Percentiles rank a stretch among this genome's conserved stretches.
phyloP scores from a whole-genome alignment of 2,329 filamentous ascomycete species.

The Cordyceps cateniannulata region DNA sequence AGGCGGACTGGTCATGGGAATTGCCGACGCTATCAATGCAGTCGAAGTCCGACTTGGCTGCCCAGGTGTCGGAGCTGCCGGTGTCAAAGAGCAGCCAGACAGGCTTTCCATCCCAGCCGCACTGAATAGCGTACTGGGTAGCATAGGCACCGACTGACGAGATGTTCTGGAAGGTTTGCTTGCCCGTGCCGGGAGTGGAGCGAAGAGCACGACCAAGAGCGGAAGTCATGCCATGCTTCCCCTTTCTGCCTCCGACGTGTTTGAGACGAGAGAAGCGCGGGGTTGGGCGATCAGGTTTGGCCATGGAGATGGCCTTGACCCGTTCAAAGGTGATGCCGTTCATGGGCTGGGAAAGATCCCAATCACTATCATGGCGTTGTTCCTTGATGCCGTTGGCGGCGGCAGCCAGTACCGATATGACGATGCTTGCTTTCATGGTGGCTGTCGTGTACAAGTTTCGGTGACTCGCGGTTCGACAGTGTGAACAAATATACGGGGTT shows the following conservation, averaged over 20 bases:
- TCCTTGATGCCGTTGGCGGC: not conserved
- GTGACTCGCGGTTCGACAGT: not conserved
- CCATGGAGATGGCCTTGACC: conserved; percentile 22
- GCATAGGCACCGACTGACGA: conserved; percentile 31
- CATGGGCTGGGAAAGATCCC: conserved; percentile 30
- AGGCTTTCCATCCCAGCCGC: conserved; percentile 31
- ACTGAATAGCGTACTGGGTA: conserved; percentile 37
- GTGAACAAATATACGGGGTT: not conserved
- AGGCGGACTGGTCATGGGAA: conserved; percentile 25
- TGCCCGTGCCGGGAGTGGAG: conserved; percentile 15
- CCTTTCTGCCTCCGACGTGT: conserved; percentile 20
- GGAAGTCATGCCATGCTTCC: conserved; percentile 24
- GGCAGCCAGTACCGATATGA: conserved; percentile 1
- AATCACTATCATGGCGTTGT: conserved; percentile 16
- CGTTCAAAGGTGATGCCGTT: conserved; percentile 33
- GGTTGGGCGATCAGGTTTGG: conserved; percentile 23
- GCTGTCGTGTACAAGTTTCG: not conserved
- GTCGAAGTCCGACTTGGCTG: conserved; percentile 32
- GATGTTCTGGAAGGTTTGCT: conserved; percentile 30
- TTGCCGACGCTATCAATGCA: conserved; percentile 33
- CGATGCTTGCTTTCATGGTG: conserved; percentile 4
- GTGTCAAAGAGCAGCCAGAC: conserved; percentile 43
- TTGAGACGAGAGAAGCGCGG: conserved; percentile 28
- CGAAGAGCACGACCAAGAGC: conserved; percentile 21
- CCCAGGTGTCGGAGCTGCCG: conserved; percentile 47